phyloP scores from a whole-genome alignment of 2,329 filamentous ascomycete genomes.

The Clarireedia sp. region DNA sequence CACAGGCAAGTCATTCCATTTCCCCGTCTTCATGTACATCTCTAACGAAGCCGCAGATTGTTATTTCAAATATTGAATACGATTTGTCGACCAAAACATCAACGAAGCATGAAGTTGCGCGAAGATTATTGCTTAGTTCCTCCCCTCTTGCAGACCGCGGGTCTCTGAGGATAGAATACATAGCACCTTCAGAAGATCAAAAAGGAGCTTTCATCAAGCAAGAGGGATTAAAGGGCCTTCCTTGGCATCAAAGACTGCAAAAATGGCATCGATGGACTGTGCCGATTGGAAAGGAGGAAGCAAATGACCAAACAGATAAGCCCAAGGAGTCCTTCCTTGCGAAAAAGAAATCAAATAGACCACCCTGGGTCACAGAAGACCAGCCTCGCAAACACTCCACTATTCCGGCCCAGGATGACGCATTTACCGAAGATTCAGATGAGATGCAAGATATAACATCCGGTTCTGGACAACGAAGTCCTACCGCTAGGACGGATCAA shows the following conservation, averaged over 20 bases:
- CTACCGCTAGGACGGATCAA: not conserved
- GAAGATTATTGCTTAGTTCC: conserved; percentile 22
- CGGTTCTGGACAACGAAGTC: not conserved
- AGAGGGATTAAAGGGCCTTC: conserved; percentile 14
- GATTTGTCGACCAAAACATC: conserved; percentile 10
- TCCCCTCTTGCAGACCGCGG: conserved; percentile 11
- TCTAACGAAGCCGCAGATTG: conserved; percentile 11
- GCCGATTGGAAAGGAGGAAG: conserved; percentile 13
- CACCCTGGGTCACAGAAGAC: not conserved
- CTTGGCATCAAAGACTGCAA: conserved; percentile 26
- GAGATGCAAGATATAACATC: too few species aligned
- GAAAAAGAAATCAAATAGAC: not conserved
- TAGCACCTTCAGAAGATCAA: not conserved
- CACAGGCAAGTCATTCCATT: conserved; percentile 10
- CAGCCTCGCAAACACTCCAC: not conserved
- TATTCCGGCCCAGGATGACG: too few species aligned
- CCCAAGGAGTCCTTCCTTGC: not conserved
- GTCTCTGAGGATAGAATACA: conserved; percentile 15
- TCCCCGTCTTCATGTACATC: not conserved
- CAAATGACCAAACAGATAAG: not conserved
- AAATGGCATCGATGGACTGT: conserved; percentile 25
- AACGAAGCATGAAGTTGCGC: conserved; percentile 17
- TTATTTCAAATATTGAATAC: conserved; percentile 12
- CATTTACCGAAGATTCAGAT: too few species aligned
- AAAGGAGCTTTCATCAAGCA: conserved; percentile 18